These are phyloP conservation scores for Aspergillus vadensis DNA, from an alignment of 2,329 filamentous ascomycete genomes.

Conservation along the genomic window DNA sequence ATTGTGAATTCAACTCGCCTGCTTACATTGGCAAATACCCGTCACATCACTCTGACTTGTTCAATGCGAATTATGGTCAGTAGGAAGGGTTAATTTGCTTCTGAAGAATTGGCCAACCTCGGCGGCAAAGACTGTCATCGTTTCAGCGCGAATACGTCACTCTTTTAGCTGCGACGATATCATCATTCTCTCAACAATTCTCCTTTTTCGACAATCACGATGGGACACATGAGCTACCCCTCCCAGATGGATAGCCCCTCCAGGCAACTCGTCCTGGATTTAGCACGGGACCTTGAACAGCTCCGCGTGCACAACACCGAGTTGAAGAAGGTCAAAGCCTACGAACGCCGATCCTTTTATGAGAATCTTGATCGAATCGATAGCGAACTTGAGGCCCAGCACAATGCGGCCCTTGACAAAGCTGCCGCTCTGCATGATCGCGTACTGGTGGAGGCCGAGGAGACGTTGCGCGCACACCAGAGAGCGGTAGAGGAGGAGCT, in stretches of 20 bases:
- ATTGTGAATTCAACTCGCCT: not conserved
- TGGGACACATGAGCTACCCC: slow-evolving; percentile 33
- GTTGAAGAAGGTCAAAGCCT: slow-evolving; percentile 46
- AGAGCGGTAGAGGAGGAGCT: slow-evolving; percentile 42
- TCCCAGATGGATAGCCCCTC: slow-evolving; percentile 43
- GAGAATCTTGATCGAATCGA: slow-evolving; percentile 64
- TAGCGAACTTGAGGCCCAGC: slow-evolving; percentile 63
- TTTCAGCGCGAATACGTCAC: not conserved
- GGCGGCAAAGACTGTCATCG: not conserved
- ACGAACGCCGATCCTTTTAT: slow-evolving; percentile 51
- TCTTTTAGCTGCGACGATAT: not conserved
- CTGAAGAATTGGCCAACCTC: not conserved
- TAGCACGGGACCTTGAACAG: slow-evolving; percentile 44
- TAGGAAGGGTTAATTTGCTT: not conserved
- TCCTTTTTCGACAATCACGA: slow-evolving; percentile 16
- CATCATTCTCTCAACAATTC: not conserved
- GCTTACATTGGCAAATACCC: not conserved
- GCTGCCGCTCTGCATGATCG: slow-evolving; percentile 68
- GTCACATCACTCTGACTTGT: no score
- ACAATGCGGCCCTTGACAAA: slow-evolving; percentile 66
- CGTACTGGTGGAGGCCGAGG: slow-evolving; percentile 59
- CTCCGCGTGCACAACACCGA: slow-evolving; percentile 46
- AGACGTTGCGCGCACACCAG: slow-evolving; percentile 53
- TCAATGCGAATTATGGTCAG: slow-evolving; percentile 3
- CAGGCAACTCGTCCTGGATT: slow-evolving; percentile 43